Evolutionary conservation across 2,329 filamentous ascomycete species (phyloP).

Genomic region (Ceratocystis colombiana): DNA sequence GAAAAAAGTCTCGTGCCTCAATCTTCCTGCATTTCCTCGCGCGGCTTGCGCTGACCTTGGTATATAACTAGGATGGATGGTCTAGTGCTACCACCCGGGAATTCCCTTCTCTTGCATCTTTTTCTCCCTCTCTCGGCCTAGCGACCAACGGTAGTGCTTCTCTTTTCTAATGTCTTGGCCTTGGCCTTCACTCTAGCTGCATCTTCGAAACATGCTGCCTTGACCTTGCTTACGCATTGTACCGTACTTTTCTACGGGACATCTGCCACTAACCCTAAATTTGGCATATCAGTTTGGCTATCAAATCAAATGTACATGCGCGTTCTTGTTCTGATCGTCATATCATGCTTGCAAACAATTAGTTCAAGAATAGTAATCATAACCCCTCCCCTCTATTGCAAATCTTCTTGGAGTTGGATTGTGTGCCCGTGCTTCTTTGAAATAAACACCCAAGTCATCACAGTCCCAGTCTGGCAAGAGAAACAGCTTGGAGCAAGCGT

Average conservation of each 20-base stretch:
- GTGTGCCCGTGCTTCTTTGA: background rate
- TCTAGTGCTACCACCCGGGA: background rate
- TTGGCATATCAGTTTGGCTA: background rate
- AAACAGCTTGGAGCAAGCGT: slow-evolving; percentile 6
- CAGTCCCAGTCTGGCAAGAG: background rate
- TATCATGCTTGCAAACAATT: background rate
- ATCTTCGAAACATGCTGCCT: background rate
- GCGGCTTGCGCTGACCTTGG: background rate
- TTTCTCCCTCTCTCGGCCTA: slow-evolving; percentile 2
- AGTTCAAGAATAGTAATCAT: slow-evolving; percentile 12
- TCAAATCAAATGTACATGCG: background rate
- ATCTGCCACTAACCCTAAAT: background rate
- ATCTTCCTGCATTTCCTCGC: background rate
- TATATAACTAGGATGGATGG: background rate
- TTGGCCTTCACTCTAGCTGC: background rate
- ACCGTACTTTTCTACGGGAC: background rate
- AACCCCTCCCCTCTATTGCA: background rate
- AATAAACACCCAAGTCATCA: background rate
- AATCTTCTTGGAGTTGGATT: background rate
- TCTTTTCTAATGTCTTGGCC: background rate
- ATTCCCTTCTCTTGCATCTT: slow-evolving; percentile 9
- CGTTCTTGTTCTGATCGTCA: background rate
- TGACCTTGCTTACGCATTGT: background rate
- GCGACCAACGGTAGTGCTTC: background rate
- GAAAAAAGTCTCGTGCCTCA: background rate